Conservation (phyloP, 257 asterid species). For the Voacanga thouarsii region DNA sequence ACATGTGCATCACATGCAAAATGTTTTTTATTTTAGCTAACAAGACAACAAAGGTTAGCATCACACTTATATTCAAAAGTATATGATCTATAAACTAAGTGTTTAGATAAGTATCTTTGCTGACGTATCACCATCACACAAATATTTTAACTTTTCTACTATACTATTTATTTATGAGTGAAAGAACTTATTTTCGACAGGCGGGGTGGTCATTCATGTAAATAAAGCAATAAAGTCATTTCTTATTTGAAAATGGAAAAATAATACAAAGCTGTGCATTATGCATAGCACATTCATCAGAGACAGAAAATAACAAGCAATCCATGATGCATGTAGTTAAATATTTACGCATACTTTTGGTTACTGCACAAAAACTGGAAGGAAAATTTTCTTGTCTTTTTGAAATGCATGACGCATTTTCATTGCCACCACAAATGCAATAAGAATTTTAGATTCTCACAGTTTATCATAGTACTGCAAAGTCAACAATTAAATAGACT, state of each 20-base stretch:
- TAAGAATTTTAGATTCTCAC: background rate
- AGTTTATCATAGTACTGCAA: background rate
- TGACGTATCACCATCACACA: background rate
- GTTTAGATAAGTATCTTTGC: background rate
- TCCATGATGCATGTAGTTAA: background rate
- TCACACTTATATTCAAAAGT: background rate
- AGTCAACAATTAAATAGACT: background rate
- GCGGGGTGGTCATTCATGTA: background rate
- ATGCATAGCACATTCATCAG: background rate
- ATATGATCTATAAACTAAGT: background rate
- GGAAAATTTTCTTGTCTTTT: background rate
- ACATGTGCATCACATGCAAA: background rate
- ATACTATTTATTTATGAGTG: background rate
- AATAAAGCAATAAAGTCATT: background rate
- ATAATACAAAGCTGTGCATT: background rate
- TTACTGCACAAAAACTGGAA: background rate
- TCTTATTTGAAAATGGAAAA: background rate
- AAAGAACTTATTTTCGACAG: background rate
- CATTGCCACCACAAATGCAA: background rate
- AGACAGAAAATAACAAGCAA: background rate
- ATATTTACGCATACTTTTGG: background rate
- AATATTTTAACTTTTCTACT: background rate
- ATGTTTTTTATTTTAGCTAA: background rate
- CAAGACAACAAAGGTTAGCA: background rate
- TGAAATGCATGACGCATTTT: background rate